Evolutionary conservation across 768 basidiomycete species (phyloP).

Genomic region (Cystofilobasidium ferigula): DNA sequence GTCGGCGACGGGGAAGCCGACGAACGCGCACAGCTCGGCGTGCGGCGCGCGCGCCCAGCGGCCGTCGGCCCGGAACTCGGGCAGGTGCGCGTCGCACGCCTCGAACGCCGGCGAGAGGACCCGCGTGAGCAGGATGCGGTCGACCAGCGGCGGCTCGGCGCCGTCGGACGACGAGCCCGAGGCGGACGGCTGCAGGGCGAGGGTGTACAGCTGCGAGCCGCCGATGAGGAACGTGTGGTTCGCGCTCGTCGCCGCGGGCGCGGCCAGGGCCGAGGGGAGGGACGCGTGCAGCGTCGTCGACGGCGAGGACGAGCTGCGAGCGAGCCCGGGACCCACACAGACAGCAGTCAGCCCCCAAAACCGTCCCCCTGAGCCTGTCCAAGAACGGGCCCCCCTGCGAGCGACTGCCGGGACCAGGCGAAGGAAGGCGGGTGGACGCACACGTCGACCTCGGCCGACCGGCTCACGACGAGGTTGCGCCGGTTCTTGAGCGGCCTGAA

Average conservation of each 20-base stretch:
- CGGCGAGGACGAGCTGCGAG: conserved; percentile 17
- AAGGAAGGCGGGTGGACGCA: conserved; percentile 33
- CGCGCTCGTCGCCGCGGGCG: conserved; percentile 40
- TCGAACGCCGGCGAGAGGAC: conserved; percentile 62
- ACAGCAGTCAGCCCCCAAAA: no score
- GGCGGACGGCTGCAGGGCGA: conserved; percentile 44
- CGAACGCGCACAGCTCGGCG: not conserved
- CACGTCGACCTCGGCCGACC: conserved; percentile 52
- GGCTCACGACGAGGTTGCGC: conserved; percentile 65
- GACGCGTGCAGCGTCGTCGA: conserved; percentile 20
- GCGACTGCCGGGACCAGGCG: not conserved
- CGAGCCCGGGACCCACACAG: no score
- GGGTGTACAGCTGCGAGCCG: conserved; percentile 72
- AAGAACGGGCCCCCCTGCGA: no score
- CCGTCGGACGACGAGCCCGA: conserved; percentile 26
- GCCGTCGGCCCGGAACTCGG: conserved; percentile 47
- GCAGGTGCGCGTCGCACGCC: conserved; percentile 78
- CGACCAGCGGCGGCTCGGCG: conserved; percentile 45
- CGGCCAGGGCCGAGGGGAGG: conserved; percentile 42
- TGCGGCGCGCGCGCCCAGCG: conserved; percentile 25
- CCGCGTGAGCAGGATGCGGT: conserved; percentile 79
- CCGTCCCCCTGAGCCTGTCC: no score
- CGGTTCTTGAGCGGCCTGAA: conserved; percentile 69
- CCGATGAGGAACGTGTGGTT: conserved; percentile 76
- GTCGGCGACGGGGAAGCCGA: conserved; percentile 55